Conservation (phyloP, 2,329 filamentous ascomycete genomes). For the Colletotrichum sp. region DNA sequence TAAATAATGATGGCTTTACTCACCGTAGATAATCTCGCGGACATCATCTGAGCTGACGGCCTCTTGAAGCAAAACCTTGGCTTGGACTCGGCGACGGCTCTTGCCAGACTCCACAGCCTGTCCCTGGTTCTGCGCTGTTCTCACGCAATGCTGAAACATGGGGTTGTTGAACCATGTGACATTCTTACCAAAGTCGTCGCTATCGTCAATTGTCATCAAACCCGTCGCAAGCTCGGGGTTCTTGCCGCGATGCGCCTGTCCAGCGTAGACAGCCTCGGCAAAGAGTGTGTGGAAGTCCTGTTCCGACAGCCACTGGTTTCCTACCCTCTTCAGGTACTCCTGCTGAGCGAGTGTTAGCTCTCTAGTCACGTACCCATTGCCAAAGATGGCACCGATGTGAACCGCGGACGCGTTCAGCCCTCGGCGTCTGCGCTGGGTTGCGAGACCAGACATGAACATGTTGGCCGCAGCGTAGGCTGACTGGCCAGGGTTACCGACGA, state of each 20-base stretch:
- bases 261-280: conserved; percentile 42
- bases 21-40: background rate
- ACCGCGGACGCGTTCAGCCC: conserved; percentile 41
- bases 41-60: background rate
- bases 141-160: background rate
- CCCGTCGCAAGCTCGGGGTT: background rate
- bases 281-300: conserved; percentile 44
- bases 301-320: conserved; percentile 20
- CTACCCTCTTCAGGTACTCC: background rate
- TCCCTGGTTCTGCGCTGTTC: background rate
- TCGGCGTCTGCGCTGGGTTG: conserved; percentile 33
- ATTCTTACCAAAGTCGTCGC: background rate
- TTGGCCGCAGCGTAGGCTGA: conserved; percentile 50
- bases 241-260: conserved; percentile 21
- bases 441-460: conserved; percentile 41
- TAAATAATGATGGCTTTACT: background rate
- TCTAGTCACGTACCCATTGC: conserved; percentile 42
- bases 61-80: background rate
- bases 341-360: conserved; percentile 5
- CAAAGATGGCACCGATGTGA: conserved; percentile 40
- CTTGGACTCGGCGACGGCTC: background rate
- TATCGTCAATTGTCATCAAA: background rate
- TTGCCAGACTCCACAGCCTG: background rate
- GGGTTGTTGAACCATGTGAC: background rate
- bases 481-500: conserved; percentile 40